Conservation (phyloP, 2,329 filamentous ascomycete species). For the Neonectria ditissima region DNA sequence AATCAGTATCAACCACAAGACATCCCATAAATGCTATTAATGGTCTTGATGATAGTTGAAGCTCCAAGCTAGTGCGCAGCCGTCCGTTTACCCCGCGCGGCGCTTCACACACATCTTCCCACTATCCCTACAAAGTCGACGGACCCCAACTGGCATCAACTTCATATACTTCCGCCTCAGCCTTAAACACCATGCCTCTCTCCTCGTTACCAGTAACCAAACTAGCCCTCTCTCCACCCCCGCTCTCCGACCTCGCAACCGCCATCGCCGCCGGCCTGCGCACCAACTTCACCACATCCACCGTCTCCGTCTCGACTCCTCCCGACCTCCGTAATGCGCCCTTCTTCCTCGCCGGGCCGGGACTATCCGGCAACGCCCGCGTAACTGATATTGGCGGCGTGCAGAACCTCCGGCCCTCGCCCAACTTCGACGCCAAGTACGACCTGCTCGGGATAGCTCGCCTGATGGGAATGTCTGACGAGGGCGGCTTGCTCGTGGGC, state of each 20-base stretch:
- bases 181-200: neutral
- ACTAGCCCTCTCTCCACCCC: constrained; percentile 40
- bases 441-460: constrained; percentile 47
- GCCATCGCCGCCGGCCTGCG: constrained; percentile 34
- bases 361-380: constrained; percentile 53
- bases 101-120: too few species aligned
- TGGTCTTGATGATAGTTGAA: too few species aligned
- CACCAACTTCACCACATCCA: constrained; percentile 39
- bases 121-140: too few species aligned
- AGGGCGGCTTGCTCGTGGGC: constrained; percentile 52
- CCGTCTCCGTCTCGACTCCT: constrained; percentile 44
- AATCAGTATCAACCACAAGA: too few species aligned
- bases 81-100: too few species aligned
- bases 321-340: constrained; percentile 54
- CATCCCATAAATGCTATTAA: too few species aligned
- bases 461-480: constrained; percentile 51
- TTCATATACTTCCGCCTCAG: neutral
- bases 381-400: constrained; percentile 60
- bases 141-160: too few species aligned
- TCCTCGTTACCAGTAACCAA: constrained; percentile 13
- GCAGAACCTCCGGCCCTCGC: constrained; percentile 53
- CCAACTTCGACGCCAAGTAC: constrained; percentile 51
- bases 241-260: constrained; percentile 42
- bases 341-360: constrained; percentile 53
- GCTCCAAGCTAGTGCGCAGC: too few species aligned